Base-by-base conservation (phyloP, 2,329 filamentous ascomycete species). In the Zalaria obscura region DNA sequence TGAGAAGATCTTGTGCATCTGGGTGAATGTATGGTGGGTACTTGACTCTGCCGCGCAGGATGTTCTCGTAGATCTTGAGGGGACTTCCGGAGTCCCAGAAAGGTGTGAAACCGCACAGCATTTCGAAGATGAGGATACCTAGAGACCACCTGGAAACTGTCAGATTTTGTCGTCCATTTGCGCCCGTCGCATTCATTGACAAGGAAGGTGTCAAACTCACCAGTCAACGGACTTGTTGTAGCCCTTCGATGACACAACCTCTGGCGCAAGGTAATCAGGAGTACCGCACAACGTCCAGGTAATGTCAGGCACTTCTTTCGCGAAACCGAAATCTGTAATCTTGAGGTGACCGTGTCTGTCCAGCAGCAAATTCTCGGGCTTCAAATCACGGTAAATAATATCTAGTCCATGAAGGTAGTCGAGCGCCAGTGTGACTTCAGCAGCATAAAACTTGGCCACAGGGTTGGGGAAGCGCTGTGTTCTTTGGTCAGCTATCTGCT, bases 171-270 rank as follows among this genome's bases (percentile, higher is more conserved):
- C 10, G 5, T 8, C 10, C 18, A 2, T n/a, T 26, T 8, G 3
- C n/a, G 3, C 4, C 26, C 10, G 9, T 32, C 7, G 7, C 7
- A 32, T n/a, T 7, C n/a, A 10, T 27, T 39, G 11, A 32, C 7
- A 32, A 11, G 6, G n/a, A 27, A 28, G 9, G 45, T 25, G 25
- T 4, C 26, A 11, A 40, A 66, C 83, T 67, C 67, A 95, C 91
- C 91, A 98, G 61, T 98, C 91, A 11, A 98, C 91, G 34, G 89
- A 95, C 63, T 96, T 98, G 70, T 98, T 98, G 70, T 98, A 98
- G 40, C 91, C 91, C 66, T 96, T 96, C 62, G 89, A 95, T 45
- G 87, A 88, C n/a, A 98, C 91, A 9, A 98, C 91, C 65, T 98
- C 91, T 0, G 91, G 91, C 1, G 91, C 91, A 31, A 98, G 76